Base-by-base conservation (phyloP, 352 stramenopile genomes). In the Phytophthora constricta region DNA sequence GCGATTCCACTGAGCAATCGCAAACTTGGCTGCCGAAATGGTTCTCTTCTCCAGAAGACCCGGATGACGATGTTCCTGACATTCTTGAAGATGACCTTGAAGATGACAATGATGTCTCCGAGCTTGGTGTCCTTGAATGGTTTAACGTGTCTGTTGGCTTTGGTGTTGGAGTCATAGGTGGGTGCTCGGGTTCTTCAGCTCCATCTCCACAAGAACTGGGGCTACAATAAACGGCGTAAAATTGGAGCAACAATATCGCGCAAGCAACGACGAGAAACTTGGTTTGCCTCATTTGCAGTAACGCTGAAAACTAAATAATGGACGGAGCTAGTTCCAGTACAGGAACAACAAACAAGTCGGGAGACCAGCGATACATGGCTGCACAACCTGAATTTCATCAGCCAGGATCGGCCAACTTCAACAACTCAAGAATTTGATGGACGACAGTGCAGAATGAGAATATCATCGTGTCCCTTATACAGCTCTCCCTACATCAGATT, bases 331-430 rank as follows among this genome's bases (percentile, higher is more conserved):
- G 20, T 50, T 56, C 22, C 27, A 5, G 20, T 26, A 37, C 43
- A n/a, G n/a, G n/a, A n/a, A n/a, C n/a, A n/a, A n/a, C n/a, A n/a
- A n/a, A n/a, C n/a, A n/a, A n/a, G n/a, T n/a, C n/a, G n/a, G n/a
- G n/a, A 54, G 48, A 56, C 26, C 45, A 27, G 49, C 57, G 49
- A 68, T 43, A 48, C 27, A 45, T 72, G 58, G 58, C 54, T 60
- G 65, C 58, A 8, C 56, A 52, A 31, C 34, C 41, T 65, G 52
- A 73, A 69, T 61, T 73, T 39, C 33, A 47, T 46, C 65, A 70
- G 47, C 65, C 64, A 68, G 20, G 45, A 67, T n/a, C 16, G 11
- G n/a, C 49, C 62, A 65, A 65, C 65, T 70, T 74, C 65, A 65
- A 70, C 60, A 48, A 63, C n/a, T n/a, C n/a, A n/a, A n/a, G n/a